Conservation (phyloP, 345 rosid species). For the Salix exigua region DNA sequence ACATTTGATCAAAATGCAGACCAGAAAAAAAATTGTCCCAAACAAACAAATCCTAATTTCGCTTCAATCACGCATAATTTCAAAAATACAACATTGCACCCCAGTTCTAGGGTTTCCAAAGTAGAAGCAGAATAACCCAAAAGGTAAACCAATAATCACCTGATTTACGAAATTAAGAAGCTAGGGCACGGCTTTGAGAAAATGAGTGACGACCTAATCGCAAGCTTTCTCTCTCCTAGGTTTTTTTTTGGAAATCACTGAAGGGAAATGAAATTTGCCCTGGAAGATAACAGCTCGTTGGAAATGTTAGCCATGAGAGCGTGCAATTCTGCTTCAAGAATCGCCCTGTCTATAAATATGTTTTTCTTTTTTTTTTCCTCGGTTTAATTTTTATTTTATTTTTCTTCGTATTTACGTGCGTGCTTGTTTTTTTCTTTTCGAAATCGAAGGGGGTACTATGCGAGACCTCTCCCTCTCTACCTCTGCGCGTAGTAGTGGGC, state of each 20-base stretch:
- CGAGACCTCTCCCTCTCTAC: constrained; percentile 3
- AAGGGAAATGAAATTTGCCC: constrained; percentile 5
- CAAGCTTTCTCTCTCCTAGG: constrained; percentile 23
- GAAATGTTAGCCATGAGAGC: constrained; percentile 17
- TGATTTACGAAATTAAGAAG: constrained; percentile 15
- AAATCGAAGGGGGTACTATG: constrained; percentile 10
- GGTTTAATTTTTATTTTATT: too few species aligned
- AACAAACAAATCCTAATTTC: constrained; percentile 15
- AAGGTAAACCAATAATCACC: constrained; percentile 16
- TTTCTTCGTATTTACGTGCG: background rate
- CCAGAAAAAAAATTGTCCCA: constrained; percentile 1
- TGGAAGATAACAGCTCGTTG: background rate
- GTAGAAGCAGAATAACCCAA: background rate
- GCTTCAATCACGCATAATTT: background rate
- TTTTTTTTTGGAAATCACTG: constrained; percentile 1
- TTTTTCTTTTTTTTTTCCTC: background rate
- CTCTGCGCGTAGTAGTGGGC: background rate
- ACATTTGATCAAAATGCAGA: constrained; percentile 9
- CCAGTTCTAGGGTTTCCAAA: constrained; percentile 18
- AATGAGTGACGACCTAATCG: background rate
- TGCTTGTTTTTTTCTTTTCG: background rate
- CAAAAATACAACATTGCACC: constrained; percentile 3
- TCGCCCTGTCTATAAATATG: background rate
- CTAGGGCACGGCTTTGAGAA: constrained; percentile 10
- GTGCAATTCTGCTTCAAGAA: background rate